A percentile compares a stretch with the other conserved stretches of the same genome.
Conservation (phyloP, 306 rosid genomes). For the Ziziphus jujuba region DNA sequence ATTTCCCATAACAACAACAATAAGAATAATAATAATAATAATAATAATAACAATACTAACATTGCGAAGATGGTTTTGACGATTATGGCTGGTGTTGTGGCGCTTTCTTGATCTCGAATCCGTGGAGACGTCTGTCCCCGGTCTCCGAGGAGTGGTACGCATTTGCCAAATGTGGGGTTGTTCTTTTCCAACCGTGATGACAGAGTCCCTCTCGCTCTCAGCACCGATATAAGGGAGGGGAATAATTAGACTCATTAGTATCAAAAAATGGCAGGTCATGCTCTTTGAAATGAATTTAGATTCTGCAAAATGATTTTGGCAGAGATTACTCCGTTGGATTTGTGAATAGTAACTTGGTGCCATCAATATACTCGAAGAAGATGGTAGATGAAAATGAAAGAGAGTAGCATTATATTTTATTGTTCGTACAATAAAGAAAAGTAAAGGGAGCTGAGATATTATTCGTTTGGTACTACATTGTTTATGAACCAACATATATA, state of each 20-base stretch:
- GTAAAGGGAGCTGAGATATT: neutral
- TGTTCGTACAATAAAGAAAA: neutral
- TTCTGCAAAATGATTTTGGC: neutral
- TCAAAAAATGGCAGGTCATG: slow-evolving; percentile 24
- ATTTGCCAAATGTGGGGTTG: neutral
- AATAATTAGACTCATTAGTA: slow-evolving; percentile 20
- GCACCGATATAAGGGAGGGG: slow-evolving; percentile 18
- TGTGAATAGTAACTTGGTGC: too few relatives aligned
- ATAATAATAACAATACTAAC: slow-evolving; percentile 48
- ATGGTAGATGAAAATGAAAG: too few relatives aligned
- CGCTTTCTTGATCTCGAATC: slow-evolving; percentile 18
- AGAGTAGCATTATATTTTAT: too few relatives aligned
- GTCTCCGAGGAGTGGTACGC: slow-evolving; percentile 2
- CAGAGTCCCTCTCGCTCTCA: slow-evolving; percentile 15
- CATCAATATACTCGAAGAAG: too few relatives aligned
- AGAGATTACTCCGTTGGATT: too few relatives aligned
- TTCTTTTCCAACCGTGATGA: slow-evolving; percentile 8
- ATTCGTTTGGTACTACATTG: neutral
- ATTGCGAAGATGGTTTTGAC: slow-evolving; percentile 23
- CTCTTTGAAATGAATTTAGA: neutral
- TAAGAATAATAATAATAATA: too few relatives aligned
- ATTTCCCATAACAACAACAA: neutral
- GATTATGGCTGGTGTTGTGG: slow-evolving; percentile 10
- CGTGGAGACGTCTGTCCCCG: slow-evolving; percentile 17
- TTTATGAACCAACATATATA: neutral